Evolutionary conservation across 768 basidiomycete genomes (phyloP).

Genomic region (Punctularia strigosozonata): DNA sequence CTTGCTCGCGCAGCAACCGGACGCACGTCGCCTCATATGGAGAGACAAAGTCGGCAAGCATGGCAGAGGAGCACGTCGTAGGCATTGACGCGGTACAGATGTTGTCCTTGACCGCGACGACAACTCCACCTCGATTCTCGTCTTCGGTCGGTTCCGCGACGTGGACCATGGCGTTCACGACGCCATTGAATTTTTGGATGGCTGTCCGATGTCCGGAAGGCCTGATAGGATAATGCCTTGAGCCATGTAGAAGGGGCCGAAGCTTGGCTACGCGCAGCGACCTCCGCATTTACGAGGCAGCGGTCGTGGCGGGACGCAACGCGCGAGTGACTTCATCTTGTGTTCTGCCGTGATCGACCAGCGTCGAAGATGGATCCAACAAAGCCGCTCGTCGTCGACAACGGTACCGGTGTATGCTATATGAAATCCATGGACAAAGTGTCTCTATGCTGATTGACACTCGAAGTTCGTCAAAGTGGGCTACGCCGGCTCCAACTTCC

Average conservation of each 20-base stretch:
- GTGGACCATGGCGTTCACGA: too few species aligned
- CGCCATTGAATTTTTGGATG: too few species aligned
- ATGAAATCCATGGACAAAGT: background rate
- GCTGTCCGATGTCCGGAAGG: too few species aligned
- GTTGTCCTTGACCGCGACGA: conserved; percentile 82
- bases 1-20: conserved; percentile 38
- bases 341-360: too few species aligned
- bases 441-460: background rate
- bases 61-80: conserved; percentile 69
- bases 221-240: too few species aligned
- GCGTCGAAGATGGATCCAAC: conserved; percentile 29
- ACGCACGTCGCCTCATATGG: conserved; percentile 88
- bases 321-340: too few species aligned
- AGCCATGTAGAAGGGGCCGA: too few species aligned
- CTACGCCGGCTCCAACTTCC: conserved; percentile 55
- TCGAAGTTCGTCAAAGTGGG: conserved; percentile 52
- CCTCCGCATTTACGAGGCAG: too few species aligned
- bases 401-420: conserved; percentile 46
- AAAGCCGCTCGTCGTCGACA: conserved; percentile 44
- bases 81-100: conserved; percentile 59
- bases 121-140: too few species aligned
- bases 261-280: too few species aligned
- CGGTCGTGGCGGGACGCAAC: too few species aligned
- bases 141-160: too few species aligned
- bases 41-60: conserved; percentile 66